phyloP scores from a whole-genome alignment of 768 basidiomycete genomes.

The Tylopilus vinaceipallidus region DNA sequence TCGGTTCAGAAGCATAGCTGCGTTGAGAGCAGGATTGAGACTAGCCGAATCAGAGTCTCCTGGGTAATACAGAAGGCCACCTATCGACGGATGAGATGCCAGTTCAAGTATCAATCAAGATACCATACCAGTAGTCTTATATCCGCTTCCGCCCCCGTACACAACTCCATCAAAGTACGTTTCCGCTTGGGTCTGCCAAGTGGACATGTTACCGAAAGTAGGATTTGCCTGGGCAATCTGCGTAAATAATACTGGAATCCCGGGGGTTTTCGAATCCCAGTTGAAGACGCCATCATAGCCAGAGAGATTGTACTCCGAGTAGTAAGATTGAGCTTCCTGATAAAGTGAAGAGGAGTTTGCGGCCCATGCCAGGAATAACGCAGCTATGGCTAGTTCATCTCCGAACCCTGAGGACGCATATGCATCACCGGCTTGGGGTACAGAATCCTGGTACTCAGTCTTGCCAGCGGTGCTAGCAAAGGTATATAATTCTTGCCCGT shows the following conservation, averaged over 20 bases:
- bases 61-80: constrained; percentile 77
- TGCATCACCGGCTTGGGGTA: constrained; percentile 57
- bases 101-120: neutral
- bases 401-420: constrained; percentile 73
- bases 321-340: constrained; percentile 61
- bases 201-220: constrained; percentile 52
- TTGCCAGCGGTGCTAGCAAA: constrained; percentile 71
- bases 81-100: constrained; percentile 36
- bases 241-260: constrained; percentile 68
- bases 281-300: constrained; percentile 66
- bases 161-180: constrained; percentile 72
- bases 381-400: constrained; percentile 76
- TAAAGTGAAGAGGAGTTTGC: constrained; percentile 60
- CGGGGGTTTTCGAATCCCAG: constrained; percentile 86
- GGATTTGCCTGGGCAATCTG: constrained; percentile 66
- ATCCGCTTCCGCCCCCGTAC: constrained; percentile 50
- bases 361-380: constrained; percentile 73
- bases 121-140: constrained; percentile 58
- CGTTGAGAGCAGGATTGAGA: constrained; percentile 84
- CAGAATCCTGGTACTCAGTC: constrained; percentile 65
- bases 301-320: constrained; percentile 52
- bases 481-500: constrained; percentile 71
- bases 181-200: constrained; percentile 73
- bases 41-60: constrained; percentile 80
- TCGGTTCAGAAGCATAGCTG: constrained; percentile 77